A percentile compares a stretch with the other conserved stretches of the same genome.
Evolutionary conservation across 352 stramenopile genomes (phyloP).

Genomic region (Peronospora farinosa): DNA sequence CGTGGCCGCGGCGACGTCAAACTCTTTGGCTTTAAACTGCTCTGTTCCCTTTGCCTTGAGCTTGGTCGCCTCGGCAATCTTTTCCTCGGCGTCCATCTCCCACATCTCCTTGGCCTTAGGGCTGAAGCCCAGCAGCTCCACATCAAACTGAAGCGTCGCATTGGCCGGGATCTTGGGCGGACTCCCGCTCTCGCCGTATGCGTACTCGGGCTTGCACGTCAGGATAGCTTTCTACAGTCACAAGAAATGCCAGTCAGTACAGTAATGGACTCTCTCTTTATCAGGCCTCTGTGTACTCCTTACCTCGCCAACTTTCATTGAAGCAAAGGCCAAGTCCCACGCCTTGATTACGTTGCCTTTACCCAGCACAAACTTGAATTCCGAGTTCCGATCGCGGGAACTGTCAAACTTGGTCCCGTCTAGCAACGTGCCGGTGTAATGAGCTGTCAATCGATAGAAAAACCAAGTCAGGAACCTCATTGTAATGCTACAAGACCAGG

Average conservation of each 20-base stretch:
- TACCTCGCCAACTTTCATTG: constrained; percentile 93
- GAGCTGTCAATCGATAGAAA: constrained; percentile 50
- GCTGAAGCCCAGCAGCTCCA: constrained; percentile 92
- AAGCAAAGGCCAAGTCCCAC: constrained; percentile 85
- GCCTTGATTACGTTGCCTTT: constrained; percentile 88
- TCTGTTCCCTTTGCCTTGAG: constrained; percentile 89
- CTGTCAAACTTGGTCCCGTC: constrained; percentile 94
- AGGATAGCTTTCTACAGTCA: constrained; percentile 82
- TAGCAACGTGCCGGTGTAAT: constrained; percentile 94
- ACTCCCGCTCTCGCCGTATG: constrained; percentile 86
- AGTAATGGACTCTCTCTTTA: not conserved
- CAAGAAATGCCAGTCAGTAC: constrained; percentile 9
- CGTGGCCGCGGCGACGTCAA: constrained; percentile 77
- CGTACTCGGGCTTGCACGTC: constrained; percentile 89
- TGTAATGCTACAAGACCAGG: not conserved
- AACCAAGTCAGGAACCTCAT: constrained; percentile 1
- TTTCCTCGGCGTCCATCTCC: constrained; percentile 85
- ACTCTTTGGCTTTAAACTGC: constrained; percentile 89
- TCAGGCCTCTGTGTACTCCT: not conserved
- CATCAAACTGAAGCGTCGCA: constrained; percentile 93
- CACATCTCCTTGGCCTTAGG: constrained; percentile 94
- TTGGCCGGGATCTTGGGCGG: constrained; percentile 93
- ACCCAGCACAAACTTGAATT: constrained; percentile 86
- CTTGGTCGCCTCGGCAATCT: constrained; percentile 78
- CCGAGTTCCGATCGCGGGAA: constrained; percentile 81